Evolutionary conservation across 306 rosid genomes (phyloP), one percentile per base, ranked within the genome.

Genomic region (Gastrolobium villosum): DNA sequence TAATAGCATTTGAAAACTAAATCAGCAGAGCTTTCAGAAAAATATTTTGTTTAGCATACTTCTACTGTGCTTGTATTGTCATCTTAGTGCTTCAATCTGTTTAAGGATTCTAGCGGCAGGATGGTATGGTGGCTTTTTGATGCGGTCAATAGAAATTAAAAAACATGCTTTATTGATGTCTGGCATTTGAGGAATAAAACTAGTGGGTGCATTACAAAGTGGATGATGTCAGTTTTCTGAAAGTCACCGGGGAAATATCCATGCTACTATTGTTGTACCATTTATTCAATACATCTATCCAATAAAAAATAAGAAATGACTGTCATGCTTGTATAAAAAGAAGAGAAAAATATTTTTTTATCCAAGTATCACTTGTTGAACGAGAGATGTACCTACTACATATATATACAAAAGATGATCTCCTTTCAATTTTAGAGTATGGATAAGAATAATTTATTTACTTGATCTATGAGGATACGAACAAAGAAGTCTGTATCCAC

Each of bases 111-210:
- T 46, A 26, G 60, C 35, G 3, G 6, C 3, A 64, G 52, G 50
- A 48, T 10, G 26, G 35, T 36, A 36, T 46, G 52, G 72, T 20
- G n/a, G 72, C 50, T 34, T 35, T 35, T 73, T 62, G 7, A 34
- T 31, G 13, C 20, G 9, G 41, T 48, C 56, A 46, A 34, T 53
- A 15, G 50, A 62, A 60, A 44, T 31, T 20, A 63, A 36, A 65
- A 65, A 63, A 6, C 4, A 30, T 3, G 10, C 11, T n/a, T 40
- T 36, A 11, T 49, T 39, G 35, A 76, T 54, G 48, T 37, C 30
- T 55, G 55, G 7, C 31, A 54, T 77, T 41, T 30, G 72, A 8
- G 60, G 32, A 39, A 34, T 76, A 59, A 36, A 48, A 60, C 11
- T 46, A 79, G 53, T 3, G 44, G 9, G 20, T 37, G 37, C 35